A percentile compares a stretch with the other conserved stretches of the same genome.
Evolutionary conservation across 108 stramenopile species (phyloP).

Genomic region (Ochromonas danica): DNA sequence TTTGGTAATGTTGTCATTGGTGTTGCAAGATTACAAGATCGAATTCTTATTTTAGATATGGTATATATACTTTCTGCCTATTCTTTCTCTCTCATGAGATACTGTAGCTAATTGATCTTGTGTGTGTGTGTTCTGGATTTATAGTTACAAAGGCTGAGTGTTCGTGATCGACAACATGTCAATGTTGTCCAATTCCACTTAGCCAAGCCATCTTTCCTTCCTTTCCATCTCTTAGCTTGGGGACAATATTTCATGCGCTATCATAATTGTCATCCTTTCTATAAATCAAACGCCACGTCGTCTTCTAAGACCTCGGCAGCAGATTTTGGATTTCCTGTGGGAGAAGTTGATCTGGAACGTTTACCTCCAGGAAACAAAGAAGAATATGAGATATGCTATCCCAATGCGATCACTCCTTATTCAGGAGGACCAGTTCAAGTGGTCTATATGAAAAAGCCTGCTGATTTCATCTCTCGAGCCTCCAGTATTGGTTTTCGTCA

Average conservation of each 20-base stretch:
- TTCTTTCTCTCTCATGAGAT: neutral
- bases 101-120: too few relatives aligned
- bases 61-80: too few relatives aligned
- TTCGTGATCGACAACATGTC: neutral
- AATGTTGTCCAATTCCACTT: slow-evolving; percentile 19
- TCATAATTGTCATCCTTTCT: slow-evolving; percentile 11
- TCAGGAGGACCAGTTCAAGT: neutral
- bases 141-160: neutral
- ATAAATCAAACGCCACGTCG: neutral
- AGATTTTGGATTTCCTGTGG: too few relatives aligned
- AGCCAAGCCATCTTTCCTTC: slow-evolving; percentile 6
- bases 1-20: slow-evolving; percentile 31
- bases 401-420: neutral
- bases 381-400: slow-evolving; percentile 21
- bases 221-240: slow-evolving; percentile 28
- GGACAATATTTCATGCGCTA: neutral
- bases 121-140: neutral
- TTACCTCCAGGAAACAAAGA: neutral
- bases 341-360: neutral
- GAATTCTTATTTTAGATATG: slow-evolving; percentile 11
- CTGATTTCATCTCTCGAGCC: too few relatives aligned
- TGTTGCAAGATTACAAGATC: neutral
- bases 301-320: neutral
- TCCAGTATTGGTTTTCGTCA: too few relatives aligned
- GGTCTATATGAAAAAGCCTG: neutral